Conservation (phyloP, 208 protist genomes). For the Polymyxa betae region DNA sequence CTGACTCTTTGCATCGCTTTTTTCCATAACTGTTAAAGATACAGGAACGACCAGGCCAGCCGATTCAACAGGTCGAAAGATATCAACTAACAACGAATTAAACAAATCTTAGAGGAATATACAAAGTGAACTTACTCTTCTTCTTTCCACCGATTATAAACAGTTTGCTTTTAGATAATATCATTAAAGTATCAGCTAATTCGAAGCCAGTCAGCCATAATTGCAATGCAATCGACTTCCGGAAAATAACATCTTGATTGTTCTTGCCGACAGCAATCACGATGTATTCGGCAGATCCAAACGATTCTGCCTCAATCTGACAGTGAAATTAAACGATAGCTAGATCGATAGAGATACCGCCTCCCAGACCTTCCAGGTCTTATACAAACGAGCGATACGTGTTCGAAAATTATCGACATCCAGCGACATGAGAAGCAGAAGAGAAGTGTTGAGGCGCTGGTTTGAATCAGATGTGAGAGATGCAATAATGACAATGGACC, state of each 20-base stretch:
- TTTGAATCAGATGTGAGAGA: too few relatives aligned
- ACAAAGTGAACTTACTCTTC: not conserved
- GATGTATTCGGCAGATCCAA: not conserved
- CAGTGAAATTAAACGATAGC: not conserved
- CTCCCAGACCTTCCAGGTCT: not conserved
- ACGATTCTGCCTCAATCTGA: not conserved
- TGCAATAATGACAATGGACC: too few relatives aligned
- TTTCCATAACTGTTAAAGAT: not conserved
- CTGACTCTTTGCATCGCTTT: too few relatives aligned
- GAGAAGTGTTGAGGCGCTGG: too few relatives aligned
- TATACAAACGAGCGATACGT: slow-evolving; percentile 19
- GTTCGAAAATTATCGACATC: not conserved
- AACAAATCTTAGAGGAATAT: not conserved
- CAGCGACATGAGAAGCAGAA: too few relatives aligned
- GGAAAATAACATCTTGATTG: slow-evolving; percentile 28
- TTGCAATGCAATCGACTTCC: slow-evolving; percentile 30
- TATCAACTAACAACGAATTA: not conserved
- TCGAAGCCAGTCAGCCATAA: slow-evolving; percentile 45
- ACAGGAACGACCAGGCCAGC: not conserved
- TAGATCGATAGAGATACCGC: not conserved
- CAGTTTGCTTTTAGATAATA: not conserved
- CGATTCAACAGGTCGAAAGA: not conserved
- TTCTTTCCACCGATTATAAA: not conserved
- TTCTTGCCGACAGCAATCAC: not conserved
- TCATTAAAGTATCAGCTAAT: not conserved